A percentile compares a stretch with the other conserved stretches of the same genome.
Conservation (phyloP, 345 rosid genomes). For the Eucalyptus leucophloia region DNA sequence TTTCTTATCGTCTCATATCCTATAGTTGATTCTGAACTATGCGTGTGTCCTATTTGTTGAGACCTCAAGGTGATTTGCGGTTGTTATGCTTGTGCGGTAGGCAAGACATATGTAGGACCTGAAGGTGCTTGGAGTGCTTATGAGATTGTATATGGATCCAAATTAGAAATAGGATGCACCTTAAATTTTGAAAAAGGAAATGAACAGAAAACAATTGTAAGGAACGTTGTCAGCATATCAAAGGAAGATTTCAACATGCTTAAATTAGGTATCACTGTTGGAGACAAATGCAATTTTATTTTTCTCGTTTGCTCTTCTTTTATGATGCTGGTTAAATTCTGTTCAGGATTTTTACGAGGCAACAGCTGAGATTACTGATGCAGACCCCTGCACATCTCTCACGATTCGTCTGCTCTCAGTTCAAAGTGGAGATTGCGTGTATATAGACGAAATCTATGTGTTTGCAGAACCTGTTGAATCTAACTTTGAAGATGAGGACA, state of each 20-base stretch:
- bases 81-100: not conserved
- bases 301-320: not conserved
- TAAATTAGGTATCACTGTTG: not conserved
- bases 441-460: conserved; percentile 63
- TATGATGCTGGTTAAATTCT: not conserved
- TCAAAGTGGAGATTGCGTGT: conserved; percentile 46
- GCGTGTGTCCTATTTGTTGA: not conserved
- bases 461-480: conserved; percentile 61
- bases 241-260: not conserved
- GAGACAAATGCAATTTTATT: not conserved
- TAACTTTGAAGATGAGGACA: conserved; percentile 21
- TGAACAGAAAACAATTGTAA: not conserved
- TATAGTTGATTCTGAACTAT: not conserved
- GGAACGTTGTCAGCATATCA: not conserved
- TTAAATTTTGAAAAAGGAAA: not conserved
- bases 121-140: not conserved
- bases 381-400: conserved; percentile 60
- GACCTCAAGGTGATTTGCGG: not conserved
- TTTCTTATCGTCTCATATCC: not conserved
- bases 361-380: conserved; percentile 72
- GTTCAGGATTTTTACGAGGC: conserved; percentile 82
- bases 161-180: not conserved
- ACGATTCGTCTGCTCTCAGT: conserved; percentile 70
- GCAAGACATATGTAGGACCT: not conserved
- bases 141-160: not conserved